These are phyloP conservation scores for Cercospora sojina DNA, from an alignment of 2,329 filamentous ascomycete species.

Conservation along the genomic window DNA sequence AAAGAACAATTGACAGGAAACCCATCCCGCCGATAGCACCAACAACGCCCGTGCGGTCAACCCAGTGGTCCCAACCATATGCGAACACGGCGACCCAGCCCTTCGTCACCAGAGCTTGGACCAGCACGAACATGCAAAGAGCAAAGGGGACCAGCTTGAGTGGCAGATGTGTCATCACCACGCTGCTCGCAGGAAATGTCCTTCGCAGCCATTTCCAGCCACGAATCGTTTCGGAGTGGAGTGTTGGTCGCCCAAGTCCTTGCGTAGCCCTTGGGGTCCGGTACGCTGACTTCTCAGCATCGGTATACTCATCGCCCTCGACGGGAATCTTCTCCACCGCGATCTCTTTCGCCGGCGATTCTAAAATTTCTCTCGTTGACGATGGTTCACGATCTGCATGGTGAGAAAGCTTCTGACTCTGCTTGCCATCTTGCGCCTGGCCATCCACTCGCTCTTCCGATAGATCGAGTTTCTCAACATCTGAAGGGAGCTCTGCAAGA, in stretches of 20 bases:
- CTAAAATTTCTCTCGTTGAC: background rate
- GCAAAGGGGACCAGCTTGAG: constrained; percentile 69
- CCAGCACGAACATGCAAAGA: constrained; percentile 71
- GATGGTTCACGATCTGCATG: background rate
- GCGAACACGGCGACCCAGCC: constrained; percentile 74
- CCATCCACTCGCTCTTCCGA: background rate
- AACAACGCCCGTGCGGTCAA: constrained; percentile 65
- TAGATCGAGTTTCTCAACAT: background rate
- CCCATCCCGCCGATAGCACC: constrained; percentile 71
- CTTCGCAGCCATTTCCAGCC: constrained; percentile 61
- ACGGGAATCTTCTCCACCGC: background rate
- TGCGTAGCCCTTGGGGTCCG: too few species aligned
- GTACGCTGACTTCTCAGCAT: background rate
- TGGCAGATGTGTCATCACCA: constrained; percentile 65
- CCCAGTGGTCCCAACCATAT: constrained; percentile 72
- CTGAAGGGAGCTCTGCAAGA: background rate
- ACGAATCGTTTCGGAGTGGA: background rate
- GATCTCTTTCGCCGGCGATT: background rate
- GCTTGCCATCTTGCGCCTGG: background rate
- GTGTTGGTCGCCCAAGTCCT: background rate
- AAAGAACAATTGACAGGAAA: constrained; percentile 67
- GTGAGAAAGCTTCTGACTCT: background rate
- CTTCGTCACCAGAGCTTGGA: constrained; percentile 69
- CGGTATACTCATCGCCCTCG: too few species aligned
- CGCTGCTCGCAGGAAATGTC: constrained; percentile 68